Percentiles rank a stretch among this genome's conserved stretches.
phyloP scores from a whole-genome alignment of 345 rosid genomes.

The Citrus inodora region DNA sequence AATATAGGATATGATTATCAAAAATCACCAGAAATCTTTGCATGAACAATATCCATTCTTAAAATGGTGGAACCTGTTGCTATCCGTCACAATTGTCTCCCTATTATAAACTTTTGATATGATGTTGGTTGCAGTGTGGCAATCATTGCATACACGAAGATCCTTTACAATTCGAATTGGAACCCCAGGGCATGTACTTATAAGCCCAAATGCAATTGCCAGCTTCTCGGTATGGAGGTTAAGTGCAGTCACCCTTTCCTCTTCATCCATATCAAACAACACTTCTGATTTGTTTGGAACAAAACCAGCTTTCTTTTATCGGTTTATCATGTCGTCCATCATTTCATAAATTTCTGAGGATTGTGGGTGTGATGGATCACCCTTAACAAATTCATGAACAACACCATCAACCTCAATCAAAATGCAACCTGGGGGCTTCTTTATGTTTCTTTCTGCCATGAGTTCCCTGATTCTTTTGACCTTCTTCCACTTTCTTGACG shows the following conservation, averaged over 20 bases:
- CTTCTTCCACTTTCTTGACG: slow-evolving; percentile 10
- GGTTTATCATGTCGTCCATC: slow-evolving; percentile 25
- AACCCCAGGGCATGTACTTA: slow-evolving; percentile 2
- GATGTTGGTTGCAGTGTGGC: slow-evolving; percentile 16
- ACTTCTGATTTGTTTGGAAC: slow-evolving; percentile 26
- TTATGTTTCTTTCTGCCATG: slow-evolving; percentile 14
- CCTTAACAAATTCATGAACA: slow-evolving; percentile 19
- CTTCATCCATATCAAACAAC: slow-evolving; percentile 25
- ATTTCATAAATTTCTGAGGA: slow-evolving; percentile 13
- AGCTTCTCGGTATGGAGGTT: slow-evolving; percentile 29
- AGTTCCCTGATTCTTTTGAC: slow-evolving; percentile 15
- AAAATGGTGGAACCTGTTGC: slow-evolving; percentile 16
- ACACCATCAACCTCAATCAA: slow-evolving; percentile 23
- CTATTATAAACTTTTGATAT: slow-evolving; percentile 12
- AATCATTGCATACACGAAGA: slow-evolving; percentile 18
- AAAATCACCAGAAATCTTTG: neutral
- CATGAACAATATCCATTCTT: slow-evolving; percentile 18
- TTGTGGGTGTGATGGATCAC: slow-evolving; percentile 13
- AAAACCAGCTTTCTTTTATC: slow-evolving; percentile 22
- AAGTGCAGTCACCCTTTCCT: slow-evolving; percentile 27
- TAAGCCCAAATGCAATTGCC: slow-evolving; percentile 25
- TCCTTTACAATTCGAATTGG: slow-evolving; percentile 28
- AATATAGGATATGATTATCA: neutral
- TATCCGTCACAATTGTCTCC: slow-evolving; percentile 13
- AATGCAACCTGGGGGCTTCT: slow-evolving; percentile 24